phyloP scores from a whole-genome alignment of 805 yeast species.

The Ogataea henricii region DNA sequence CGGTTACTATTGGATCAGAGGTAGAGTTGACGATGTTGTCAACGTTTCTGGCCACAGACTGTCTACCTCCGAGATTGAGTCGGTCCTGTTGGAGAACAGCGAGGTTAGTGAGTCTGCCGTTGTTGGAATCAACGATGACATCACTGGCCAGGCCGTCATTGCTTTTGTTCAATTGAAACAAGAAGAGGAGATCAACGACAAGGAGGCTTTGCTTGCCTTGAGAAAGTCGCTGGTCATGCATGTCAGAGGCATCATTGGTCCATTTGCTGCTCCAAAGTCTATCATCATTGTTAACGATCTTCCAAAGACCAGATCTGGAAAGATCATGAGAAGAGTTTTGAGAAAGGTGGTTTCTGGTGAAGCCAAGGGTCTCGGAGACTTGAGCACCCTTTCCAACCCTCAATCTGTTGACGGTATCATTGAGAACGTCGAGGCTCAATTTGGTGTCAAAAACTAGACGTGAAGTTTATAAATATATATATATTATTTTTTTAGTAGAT shows the following conservation, averaged over 20 bases:
- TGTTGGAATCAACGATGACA: slow-evolving; percentile 90
- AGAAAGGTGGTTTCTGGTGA: slow-evolving; percentile 92
- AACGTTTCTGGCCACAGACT: slow-evolving; percentile 97
- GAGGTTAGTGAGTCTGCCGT: slow-evolving; percentile 95
- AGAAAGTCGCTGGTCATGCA: slow-evolving; percentile 79
- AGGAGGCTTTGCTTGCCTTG: slow-evolving; percentile 51
- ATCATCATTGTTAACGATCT: slow-evolving; percentile 81
- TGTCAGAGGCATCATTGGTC: slow-evolving; percentile 90
- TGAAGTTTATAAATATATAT: neutral
- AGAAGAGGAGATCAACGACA: slow-evolving; percentile 41
- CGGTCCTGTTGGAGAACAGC: slow-evolving; percentile 78
- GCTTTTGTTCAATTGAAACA: slow-evolving; percentile 88
- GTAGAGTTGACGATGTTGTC: slow-evolving; percentile 98
- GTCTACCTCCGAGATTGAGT: slow-evolving; percentile 98
- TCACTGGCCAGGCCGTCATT: slow-evolving; percentile 96
- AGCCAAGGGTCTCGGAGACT: slow-evolving; percentile 90
- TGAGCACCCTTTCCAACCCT: slow-evolving; percentile 87
- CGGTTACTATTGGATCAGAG: slow-evolving; percentile 97
- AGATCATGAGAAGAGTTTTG: slow-evolving; percentile 96
- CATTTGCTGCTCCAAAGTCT: slow-evolving; percentile 93
- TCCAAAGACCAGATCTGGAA: slow-evolving; percentile 98
- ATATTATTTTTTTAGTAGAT: no score
- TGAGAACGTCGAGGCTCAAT: slow-evolving; percentile 56
- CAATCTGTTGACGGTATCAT: slow-evolving; percentile 78
- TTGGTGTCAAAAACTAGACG: slow-evolving; percentile 35